Base-by-base conservation (phyloP, 306 rosid genomes). In the Vicia faba region DNA sequence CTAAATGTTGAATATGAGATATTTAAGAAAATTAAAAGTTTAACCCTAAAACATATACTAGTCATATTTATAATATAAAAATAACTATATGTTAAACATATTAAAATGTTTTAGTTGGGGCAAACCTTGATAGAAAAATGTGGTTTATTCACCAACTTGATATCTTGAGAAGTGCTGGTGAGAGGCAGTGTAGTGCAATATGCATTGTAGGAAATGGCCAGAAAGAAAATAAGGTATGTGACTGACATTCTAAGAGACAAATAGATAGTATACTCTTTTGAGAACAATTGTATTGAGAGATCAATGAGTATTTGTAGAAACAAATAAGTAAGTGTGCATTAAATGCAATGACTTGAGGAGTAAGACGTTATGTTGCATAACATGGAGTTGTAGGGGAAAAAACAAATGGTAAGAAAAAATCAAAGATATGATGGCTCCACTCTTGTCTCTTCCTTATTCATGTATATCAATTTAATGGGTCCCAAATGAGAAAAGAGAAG, bases 151-250 rank as follows among this genome's bases (percentile, higher is more conserved):
- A 61, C 63, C 5, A 72, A 44, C 35, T 59, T 49, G 64, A 36
- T 64, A 39, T 61, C 68, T 14, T 40, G 45, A 18, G 11, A 61
- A 26, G 36, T 54, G 59, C 10, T 49, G 20, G 14, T 45, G 11
- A 75, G 76, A 61, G 11, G 76, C 63, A 82, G 63, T 31, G 85
- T 85, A 61, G 49, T 45, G 67, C 87, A 85, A 25, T 62, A 20
- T 73, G 82, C 80, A 68, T 81, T 79, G 66, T 68, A 75, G 46
- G 78, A 73, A 68, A 84, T 25, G 77, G 80, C 83, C 29, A 87
- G 43, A 70, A 79, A 67, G 77, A 80, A 58, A 67, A 83, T 64
- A 39, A 76, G 55, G 70, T 35, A 15, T 55, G 63, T 67, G 75
- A 72, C 23, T 59, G 89, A 78, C 89, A 85, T 88, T 14, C 14